Percentiles rank a stretch among this genome's conserved stretches.
These are phyloP conservation scores for Chalciporus sphaerocephalus DNA, from an alignment of 768 basidiomycete species.

Conservation along the genomic window DNA sequence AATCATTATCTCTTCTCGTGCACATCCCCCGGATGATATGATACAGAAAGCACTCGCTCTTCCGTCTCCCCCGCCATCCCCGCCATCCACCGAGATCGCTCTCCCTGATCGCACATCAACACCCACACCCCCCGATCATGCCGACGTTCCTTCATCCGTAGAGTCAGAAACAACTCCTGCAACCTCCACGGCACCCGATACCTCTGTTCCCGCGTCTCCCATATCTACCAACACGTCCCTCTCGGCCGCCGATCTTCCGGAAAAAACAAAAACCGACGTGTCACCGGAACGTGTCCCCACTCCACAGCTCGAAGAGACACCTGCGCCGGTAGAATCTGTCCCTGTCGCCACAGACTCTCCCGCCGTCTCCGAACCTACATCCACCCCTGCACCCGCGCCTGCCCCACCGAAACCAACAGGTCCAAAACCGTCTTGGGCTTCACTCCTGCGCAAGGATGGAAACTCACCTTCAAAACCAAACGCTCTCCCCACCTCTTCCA, in stretches of 20 bases:
- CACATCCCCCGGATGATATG: conserved; percentile 58
- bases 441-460: conserved; percentile 52
- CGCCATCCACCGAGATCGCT: conserved; percentile 18
- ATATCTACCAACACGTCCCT: conserved; percentile 58
- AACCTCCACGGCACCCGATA: conserved; percentile 47
- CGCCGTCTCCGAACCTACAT: neutral
- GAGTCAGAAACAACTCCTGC: conserved; percentile 49
- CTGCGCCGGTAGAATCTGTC: neutral
- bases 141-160: conserved; percentile 41
- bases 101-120: conserved; percentile 5
- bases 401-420: conserved; percentile 24
- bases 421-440: conserved; percentile 72
- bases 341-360: neutral
- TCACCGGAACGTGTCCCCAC: conserved; percentile 13
- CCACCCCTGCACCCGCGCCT: conserved; percentile 6
- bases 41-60: conserved; percentile 51
- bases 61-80: conserved; percentile 48
- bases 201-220: conserved; percentile 50
- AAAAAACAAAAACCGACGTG: conserved; percentile 1
- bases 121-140: conserved; percentile 16
- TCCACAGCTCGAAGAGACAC: conserved; percentile 9
- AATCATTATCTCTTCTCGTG: conserved; percentile 64
- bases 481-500: conserved; percentile 62
- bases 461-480: conserved; percentile 40
- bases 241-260: conserved; percentile 34